phyloP scores from a whole-genome alignment of 495 filamentous ascomycete genomes.

The Tuber calosporum region DNA sequence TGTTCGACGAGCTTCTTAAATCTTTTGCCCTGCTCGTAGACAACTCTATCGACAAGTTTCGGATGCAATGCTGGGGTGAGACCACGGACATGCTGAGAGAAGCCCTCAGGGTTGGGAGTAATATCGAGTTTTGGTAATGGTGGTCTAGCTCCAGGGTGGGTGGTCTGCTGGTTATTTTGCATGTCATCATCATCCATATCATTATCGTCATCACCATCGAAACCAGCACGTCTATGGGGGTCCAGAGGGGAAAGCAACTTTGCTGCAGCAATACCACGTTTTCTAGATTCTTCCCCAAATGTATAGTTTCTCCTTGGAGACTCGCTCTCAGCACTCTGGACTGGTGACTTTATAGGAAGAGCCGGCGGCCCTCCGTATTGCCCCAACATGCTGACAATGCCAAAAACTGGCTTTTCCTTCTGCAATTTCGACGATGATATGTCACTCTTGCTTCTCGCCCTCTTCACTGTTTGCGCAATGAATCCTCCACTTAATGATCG shows the following conservation, averaged over 20 bases:
- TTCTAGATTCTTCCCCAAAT: slow-evolving; percentile 38
- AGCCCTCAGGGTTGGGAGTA: slow-evolving; percentile 66
- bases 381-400: slow-evolving; percentile 34
- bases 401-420: slow-evolving; percentile 33
- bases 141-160: slow-evolving; percentile 43
- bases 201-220: slow-evolving; percentile 49
- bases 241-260: slow-evolving; percentile 29
- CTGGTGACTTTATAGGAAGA: slow-evolving; percentile 31
- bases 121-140: slow-evolving; percentile 28
- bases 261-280: slow-evolving; percentile 22
- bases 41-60: slow-evolving; percentile 74
- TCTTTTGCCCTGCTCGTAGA: slow-evolving; percentile 66
- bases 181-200: slow-evolving; percentile 49
- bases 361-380: slow-evolving; percentile 31
- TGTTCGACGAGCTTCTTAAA: slow-evolving; percentile 71
- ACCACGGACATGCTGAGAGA: slow-evolving; percentile 64
- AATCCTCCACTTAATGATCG: slow-evolving; percentile 42
- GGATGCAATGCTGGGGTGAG: slow-evolving; percentile 63
- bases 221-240: slow-evolving; percentile 24
- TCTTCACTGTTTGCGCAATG: slow-evolving; percentile 52
- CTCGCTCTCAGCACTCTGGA: slow-evolving; percentile 23
- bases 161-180: slow-evolving; percentile 45
- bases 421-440: slow-evolving; percentile 45
- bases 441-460: slow-evolving; percentile 71
- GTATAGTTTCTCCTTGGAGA: slow-evolving; percentile 25